These are phyloP conservation scores for Plasmodium vinckei DNA, from an alignment of 169 alveolate species.

Conservation along the genomic window DNA sequence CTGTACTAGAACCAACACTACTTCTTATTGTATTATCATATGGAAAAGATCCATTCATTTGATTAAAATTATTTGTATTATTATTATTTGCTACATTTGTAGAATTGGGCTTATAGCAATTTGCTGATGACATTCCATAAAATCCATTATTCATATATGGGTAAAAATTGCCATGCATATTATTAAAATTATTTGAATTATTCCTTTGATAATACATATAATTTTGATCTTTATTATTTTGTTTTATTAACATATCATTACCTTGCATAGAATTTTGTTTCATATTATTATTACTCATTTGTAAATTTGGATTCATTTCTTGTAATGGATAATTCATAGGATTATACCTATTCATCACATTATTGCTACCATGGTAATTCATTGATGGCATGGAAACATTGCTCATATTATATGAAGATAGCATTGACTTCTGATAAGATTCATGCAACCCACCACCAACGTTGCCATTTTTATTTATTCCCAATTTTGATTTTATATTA, in stretches of 20 bases:
- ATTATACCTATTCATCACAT: constrained; percentile 39
- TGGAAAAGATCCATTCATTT: not conserved
- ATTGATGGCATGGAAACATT: constrained; percentile 18
- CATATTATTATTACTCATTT: constrained; percentile 18
- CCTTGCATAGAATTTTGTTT: not conserved
- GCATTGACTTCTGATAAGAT: constrained; percentile 35
- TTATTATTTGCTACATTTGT: constrained; percentile 15
- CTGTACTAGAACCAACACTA: not conserved
- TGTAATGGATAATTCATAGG: constrained; percentile 47
- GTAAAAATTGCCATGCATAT: constrained; percentile 65
- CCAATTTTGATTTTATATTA: constrained; percentile 39
- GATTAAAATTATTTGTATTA: constrained; percentile 5
- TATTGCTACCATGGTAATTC: not conserved
- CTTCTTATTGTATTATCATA: not conserved
- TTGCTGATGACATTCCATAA: constrained; percentile 29
- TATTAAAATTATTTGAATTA: constrained; percentile 30
- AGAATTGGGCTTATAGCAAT: constrained; percentile 27
- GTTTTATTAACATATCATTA: constrained; percentile 13
- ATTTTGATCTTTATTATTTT: constrained; percentile 31
- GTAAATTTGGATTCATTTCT: constrained; percentile 40
- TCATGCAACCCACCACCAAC: constrained; percentile 28
- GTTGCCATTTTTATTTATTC: constrained; percentile 52
- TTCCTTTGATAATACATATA: constrained; percentile 52
- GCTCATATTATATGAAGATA: constrained; percentile 36
- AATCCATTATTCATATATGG: constrained; percentile 52